phyloP scores from a whole-genome alignment of 768 basidiomycete genomes.

The Tubosaeta sp. region DNA sequence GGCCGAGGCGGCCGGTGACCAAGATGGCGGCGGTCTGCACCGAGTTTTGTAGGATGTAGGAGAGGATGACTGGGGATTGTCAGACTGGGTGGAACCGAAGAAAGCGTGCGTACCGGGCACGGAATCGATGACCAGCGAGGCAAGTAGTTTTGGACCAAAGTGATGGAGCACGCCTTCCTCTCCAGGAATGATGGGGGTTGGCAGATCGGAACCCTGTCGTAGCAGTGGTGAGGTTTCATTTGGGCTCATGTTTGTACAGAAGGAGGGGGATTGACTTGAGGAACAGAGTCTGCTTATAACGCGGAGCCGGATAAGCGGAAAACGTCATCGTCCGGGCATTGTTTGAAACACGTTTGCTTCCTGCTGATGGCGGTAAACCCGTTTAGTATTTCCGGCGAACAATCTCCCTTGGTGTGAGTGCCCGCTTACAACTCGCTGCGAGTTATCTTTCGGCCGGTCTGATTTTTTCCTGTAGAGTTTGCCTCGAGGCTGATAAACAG shows the following conservation, averaged over 20 bases:
- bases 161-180: conserved; percentile 24
- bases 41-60: conserved; percentile 71
- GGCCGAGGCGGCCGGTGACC: conserved; percentile 63
- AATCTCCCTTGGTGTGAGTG: conserved; percentile 8
- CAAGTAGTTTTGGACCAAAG: conserved; percentile 35
- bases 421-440: conserved; percentile 4
- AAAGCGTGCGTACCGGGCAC: conserved; percentile 44
- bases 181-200: conserved; percentile 21
- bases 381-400: neutral
- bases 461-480: neutral
- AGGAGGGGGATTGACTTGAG: conserved; percentile 16
- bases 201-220: conserved; percentile 6
- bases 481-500: conserved; percentile 48
- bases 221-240: conserved; percentile 32
- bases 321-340: conserved; percentile 4
- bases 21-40: conserved; percentile 63
- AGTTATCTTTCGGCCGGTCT: conserved; percentile 6
- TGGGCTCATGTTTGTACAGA: conserved; percentile 11
- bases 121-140: conserved; percentile 51
- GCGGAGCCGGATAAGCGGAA: conserved; percentile 9
- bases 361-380: conserved; percentile 19
- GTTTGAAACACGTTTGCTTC: conserved; percentile 22
- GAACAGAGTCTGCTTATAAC: conserved; percentile 12
- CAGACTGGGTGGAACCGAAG: neutral
- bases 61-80: conserved; percentile 49